Conservation (phyloP, 78 protist genomes). For the Capsaspora owczarzaki region DNA sequence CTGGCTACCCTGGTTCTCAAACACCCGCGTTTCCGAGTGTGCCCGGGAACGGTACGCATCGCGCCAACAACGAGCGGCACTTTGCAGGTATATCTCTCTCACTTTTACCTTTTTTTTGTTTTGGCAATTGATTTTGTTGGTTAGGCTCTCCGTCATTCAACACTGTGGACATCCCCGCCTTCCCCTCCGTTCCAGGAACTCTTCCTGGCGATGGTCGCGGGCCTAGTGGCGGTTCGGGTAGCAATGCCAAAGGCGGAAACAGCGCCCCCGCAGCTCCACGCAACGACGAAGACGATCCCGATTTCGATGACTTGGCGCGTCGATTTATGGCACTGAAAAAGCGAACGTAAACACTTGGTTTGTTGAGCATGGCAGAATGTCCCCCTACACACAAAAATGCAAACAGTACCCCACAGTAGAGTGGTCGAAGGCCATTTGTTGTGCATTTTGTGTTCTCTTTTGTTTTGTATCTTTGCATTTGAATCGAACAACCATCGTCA, state of each 20-base stretch:
- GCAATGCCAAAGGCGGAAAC: neutral
- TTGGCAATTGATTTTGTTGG: neutral
- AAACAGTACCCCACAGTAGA: no score
- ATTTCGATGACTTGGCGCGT: neutral
- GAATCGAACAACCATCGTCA: no score
- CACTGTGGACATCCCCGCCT: neutral
- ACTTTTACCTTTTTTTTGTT: neutral
- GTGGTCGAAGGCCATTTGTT: no score
- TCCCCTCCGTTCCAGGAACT: neutral
- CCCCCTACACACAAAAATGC: no score
- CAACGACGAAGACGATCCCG: neutral
- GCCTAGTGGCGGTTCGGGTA: neutral
- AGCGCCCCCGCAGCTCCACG: neutral
- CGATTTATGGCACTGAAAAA: no score
- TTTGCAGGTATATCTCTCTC: neutral
- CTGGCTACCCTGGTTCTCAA: neutral
- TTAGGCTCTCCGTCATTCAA: neutral
- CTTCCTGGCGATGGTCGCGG: neutral
- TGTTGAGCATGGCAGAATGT: no score
- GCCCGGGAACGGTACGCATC: neutral
- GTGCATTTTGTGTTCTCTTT: no score
- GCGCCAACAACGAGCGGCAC: neutral
- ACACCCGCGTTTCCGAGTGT: neutral
- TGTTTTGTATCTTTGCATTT: no score
- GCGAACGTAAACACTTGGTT: no score